Base-by-base conservation (phyloP, 352 stramenopile species). In the Pythium volutum region DNA sequence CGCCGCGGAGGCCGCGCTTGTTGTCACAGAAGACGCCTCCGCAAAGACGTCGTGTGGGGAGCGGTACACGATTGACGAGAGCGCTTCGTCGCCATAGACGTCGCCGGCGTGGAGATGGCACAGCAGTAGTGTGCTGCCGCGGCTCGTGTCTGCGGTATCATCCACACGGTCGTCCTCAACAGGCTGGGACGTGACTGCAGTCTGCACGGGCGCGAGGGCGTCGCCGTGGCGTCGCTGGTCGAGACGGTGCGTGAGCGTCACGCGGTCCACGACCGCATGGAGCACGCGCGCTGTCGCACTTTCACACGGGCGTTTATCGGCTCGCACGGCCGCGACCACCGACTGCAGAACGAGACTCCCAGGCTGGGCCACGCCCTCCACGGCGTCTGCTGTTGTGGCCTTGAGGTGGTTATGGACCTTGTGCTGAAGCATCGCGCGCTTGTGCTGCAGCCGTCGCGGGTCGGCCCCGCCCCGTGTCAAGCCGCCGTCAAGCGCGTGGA, bases 61-160 rank as follows among this genome's bases (percentile, higher is more conserved):
- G 3, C 61, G 27, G 31, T 55, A 62, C 7, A 64, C 52, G 10
- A 52, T 16, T 1, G 64, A 49, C 4, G 67, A 51, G n/a, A 77
- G 62, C 10, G 76, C 64, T 41, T 89, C 80, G 12, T 87, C 77
- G 0, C 77, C 77, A 26, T 77, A 82, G 34, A 84, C 67, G 36
- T 88, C 80, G 6, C 80, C 80, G 0, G 64, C 64, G 0, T 58
- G 49, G 20, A 89, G 47, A 20, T 77, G 48, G 27, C 77, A 81
- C 22, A 88, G 57, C 25, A 87, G 69, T 0, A 78, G 49, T 27
- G 50, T 63, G 27, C 54, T 63, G 6, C 34, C 23, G 5, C 20
- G 16, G 4, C 3, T 18, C 18, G 41, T n/a, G 26, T 54, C 22
- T 23, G 23, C 20, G 7, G 16, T 33, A 31, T 38, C 20, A 36